Evolutionary conservation across 352 stramenopile genomes (phyloP).

Genomic region (Phytophthora boehmeriae): DNA sequence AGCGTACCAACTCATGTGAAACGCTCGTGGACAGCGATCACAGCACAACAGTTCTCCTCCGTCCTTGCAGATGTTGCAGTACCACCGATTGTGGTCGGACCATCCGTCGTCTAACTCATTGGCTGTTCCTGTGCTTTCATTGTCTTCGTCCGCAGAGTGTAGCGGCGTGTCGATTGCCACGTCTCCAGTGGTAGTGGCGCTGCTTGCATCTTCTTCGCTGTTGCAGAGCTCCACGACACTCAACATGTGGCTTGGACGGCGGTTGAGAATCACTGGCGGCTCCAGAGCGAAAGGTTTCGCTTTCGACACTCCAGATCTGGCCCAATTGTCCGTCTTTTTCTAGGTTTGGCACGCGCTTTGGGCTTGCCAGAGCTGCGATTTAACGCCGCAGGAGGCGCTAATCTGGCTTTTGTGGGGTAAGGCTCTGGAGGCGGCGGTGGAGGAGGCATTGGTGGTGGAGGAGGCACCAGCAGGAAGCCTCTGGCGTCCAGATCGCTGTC

Average conservation of each 20-base stretch:
- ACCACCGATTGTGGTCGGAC: constrained; percentile 89
- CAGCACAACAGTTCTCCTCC: constrained; percentile 91
- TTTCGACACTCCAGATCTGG: not conserved
- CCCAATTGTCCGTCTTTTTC: not conserved
- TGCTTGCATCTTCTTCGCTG: constrained; percentile 53
- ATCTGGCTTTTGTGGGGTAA: constrained; percentile 6
- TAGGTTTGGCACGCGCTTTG: constrained; percentile 29
- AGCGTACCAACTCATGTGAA: constrained; percentile 89
- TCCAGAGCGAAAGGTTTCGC: not conserved
- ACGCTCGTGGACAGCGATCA: constrained; percentile 91
- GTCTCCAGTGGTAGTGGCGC: constrained; percentile 30
- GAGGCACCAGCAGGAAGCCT: constrained; percentile 22
- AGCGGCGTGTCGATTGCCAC: constrained; percentile 38
- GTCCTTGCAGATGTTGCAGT: constrained; percentile 92
- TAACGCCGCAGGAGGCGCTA: not conserved
- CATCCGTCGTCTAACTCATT: constrained; percentile 63
- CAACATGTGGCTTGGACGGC: constrained; percentile 63
- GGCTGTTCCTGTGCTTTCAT: constrained; percentile 48
- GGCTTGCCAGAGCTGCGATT: constrained; percentile 16
- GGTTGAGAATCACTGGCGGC: constrained; percentile 12
- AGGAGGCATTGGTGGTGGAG: constrained; percentile 10
- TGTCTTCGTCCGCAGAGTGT: constrained; percentile 43
- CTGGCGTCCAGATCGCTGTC: constrained; percentile 33
- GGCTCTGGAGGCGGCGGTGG: constrained; percentile 12
- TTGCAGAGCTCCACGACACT: constrained; percentile 82